Percentiles rank a stretch among this genome's conserved stretches.
phyloP scores from a whole-genome alignment of 2,329 filamentous ascomycete species.

The Amphichorda felina region DNA sequence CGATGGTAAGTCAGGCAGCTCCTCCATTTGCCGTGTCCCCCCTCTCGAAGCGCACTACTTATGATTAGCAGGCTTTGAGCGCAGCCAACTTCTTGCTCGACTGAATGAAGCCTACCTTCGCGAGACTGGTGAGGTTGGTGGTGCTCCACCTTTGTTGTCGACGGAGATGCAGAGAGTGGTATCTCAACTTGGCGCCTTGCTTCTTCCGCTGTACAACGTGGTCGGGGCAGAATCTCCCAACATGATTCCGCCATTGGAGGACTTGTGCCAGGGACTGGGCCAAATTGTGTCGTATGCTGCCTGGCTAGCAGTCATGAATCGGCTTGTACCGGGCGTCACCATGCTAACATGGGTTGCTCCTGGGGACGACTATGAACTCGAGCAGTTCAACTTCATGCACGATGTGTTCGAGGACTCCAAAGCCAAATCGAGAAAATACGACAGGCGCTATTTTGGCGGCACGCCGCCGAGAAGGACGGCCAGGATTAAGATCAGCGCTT shows the following conservation, averaged over 20 bases:
- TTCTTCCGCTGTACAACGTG: conserved; percentile 13
- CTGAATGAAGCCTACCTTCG: conserved; percentile 13
- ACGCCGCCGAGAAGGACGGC: too few species aligned
- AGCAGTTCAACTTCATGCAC: conserved; percentile 10
- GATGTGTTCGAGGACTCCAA: conserved; percentile 8
- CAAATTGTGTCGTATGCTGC: conserved; percentile 15
- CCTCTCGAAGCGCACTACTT: too few species aligned
- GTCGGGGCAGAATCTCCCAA: conserved; percentile 1
- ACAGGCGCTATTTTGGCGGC: conserved; percentile 1
- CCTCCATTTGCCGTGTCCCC: background rate
- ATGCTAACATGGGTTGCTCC: conserved; percentile 14
- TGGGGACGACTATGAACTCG: conserved; percentile 11
- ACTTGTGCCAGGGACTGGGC: background rate
- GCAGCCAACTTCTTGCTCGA: conserved; percentile 12
- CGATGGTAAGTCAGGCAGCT: conserved; percentile 12
- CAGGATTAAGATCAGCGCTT: conserved; percentile 19
- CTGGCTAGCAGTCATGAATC: conserved; percentile 16
- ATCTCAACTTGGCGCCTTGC: conserved; percentile 9
- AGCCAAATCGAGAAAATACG: conserved; percentile 3
- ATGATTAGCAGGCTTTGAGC: conserved; percentile 13
- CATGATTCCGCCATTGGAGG: background rate
- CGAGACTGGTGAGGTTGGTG: conserved; percentile 3
- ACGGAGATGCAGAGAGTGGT: conserved; percentile 14
- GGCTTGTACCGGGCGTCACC: conserved; percentile 11
- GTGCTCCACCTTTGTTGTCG: conserved; percentile 16